Base-by-base conservation (phyloP, 345 rosid genomes). In the Rhizophora apiculata region DNA sequence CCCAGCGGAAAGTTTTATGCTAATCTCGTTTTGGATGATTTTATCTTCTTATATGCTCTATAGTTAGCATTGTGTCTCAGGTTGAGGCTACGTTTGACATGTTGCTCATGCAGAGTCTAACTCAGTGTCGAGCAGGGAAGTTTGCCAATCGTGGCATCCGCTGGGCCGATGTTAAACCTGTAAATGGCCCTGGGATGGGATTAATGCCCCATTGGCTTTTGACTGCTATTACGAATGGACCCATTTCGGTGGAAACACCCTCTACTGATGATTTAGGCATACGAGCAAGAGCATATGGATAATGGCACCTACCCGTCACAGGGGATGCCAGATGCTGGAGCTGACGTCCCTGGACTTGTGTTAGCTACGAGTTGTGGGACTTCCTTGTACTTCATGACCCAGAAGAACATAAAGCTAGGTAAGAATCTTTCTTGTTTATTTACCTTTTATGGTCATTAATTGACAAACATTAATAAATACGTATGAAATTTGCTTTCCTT, bases 21-120 rank as follows among this genome's bases (percentile, higher is more conserved):
- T 43, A 9, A 37, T 36, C 4, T 54, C 26, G 19, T 6, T 64
- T 51, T 34, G 8, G 6, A 58, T 22, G 22, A 24, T 71, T 51
- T 37, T 24, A 20, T 36, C 27, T 53, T 66, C 57, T 62, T 20
- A 51, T 27, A 29, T 48, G 21, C 21, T 29, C 36, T 34, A 19
- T 75, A 15, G 30, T 34, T 79, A 2, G 22, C 26, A 37, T 75
- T 68, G 37, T 65, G n/a, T 72, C 76, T 63, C 76, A 95, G 97
- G 96, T 83, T 26, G 97, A 95, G 80, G 93, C 99, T 77, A 97
- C 97, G 3, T 90, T 88, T 81, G 97, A 92, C 70, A 90, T 90
- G 99, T 59, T 95, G 81, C 97, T 92, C 70, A 95, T 92, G 97
- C 85, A 80, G 72, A 95, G 97, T 80, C 81, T 92, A 57, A 85